Evolutionary conservation across 1,284 basidiomycete genomes (phyloP), one percentile per base, ranked within the genome.

Genomic region (Pseudozyma tsukubaensis): DNA sequence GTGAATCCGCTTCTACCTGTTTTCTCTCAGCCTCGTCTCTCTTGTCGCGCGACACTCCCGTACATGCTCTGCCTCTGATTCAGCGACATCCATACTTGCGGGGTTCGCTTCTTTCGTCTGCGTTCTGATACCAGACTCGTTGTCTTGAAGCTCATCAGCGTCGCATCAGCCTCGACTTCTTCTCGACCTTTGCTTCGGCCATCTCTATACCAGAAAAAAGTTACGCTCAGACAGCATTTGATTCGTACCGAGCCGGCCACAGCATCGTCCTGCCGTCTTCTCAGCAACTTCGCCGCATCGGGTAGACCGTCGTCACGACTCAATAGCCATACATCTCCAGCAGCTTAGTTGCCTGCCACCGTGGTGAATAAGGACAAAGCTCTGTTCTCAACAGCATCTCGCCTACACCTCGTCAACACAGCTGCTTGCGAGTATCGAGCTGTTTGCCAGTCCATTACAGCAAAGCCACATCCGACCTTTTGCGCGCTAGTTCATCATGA

Each of bases 31-130:
- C 47, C 34, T 12, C 21, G 3, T 40, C 16, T n/a, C 51, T 24
- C n/a, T 3, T 36, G 47, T 56, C 47, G 42, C 39, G 6, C 67
- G 35, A 62, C 66, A 21, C 18, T 35, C 19, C 39, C 53, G 42
- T 63, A 56, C 56, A 69, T 69, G 67, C 67, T 53, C 49, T 48
- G 52, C 67, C 59, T 63, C 47, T 69, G 57, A 69, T 56, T 10
- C 13, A 3, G 1, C 37, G 40, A 35, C 21, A 34, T 50, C 19
- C 36, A 39, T 47, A 18, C 39, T 24, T 44, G 66, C 51, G 66
- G 50, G 43, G n/a, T 44, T 48, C 57, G 48, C 29, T 39, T 13
- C 21, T n/a, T 12, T 21, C 32, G 56, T 52, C 60, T 69, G 59
- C 65, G 40, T 67, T 39, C 42, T 21, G 44, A 45, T 42, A 52